phyloP scores from a whole-genome alignment of 1,284 basidiomycete species.

The Apiotrichum mycotoxinovorans region DNA sequence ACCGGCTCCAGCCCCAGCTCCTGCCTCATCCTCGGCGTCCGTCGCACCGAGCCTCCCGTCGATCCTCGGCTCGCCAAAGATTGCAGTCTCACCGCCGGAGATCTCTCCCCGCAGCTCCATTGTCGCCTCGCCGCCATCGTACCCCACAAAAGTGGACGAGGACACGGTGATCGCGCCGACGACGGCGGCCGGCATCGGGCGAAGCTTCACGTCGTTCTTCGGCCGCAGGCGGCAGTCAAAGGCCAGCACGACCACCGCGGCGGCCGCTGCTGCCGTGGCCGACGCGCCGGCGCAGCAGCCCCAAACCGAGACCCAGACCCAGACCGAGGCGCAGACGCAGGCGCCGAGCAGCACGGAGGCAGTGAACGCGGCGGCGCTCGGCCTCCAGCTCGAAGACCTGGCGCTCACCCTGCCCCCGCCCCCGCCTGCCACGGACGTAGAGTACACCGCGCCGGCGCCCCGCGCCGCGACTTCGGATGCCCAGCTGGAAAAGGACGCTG shows the following conservation, averaged over 20 bases:
- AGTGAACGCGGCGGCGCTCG: not conserved
- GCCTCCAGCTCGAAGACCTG: not conserved
- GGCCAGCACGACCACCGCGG: not conserved
- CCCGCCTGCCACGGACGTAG: not conserved
- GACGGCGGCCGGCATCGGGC: conserved; percentile 11
- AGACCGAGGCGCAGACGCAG: not conserved
- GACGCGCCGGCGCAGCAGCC: no score
- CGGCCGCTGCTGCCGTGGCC: not conserved
- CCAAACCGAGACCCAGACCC: no score
- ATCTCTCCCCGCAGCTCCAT: not conserved
- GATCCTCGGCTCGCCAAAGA: not conserved
- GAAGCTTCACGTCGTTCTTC: conserved; percentile 18
- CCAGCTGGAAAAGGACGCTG: not conserved
- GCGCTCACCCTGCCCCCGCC: not conserved
- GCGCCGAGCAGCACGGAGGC: not conserved
- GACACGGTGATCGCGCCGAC: not conserved
- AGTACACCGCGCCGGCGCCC: not conserved
- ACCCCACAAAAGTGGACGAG: not conserved
- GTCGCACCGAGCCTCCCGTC: not conserved
- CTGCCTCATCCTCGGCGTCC: not conserved
- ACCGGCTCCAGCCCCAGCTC: no score
- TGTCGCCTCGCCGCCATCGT: not conserved
- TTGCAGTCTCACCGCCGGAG: not conserved
- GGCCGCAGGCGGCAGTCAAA: conserved; percentile 1
- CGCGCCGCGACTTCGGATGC: not conserved